phyloP scores from a whole-genome alignment of 2,329 filamentous ascomycete genomes.

The Cordyceps javanica region DNA sequence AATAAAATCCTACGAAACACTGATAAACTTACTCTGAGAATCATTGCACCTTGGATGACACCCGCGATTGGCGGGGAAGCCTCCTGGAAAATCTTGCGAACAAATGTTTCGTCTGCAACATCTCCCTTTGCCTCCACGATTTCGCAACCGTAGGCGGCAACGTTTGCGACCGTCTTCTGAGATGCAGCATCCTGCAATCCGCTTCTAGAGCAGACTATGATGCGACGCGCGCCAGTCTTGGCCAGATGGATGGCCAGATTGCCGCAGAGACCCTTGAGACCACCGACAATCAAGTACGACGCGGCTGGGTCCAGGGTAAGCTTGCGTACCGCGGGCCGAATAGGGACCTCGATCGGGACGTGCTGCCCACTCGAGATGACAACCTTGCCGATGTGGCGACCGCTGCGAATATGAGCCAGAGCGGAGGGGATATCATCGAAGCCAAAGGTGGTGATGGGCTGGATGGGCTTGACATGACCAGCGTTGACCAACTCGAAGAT shows the following conservation, averaged over 20 bases:
- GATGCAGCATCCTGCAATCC: slow-evolving; percentile 15
- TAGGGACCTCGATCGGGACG: not conserved
- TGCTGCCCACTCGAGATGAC: slow-evolving; percentile 9
- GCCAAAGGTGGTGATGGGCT: slow-evolving; percentile 19
- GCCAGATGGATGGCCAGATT: slow-evolving; percentile 22
- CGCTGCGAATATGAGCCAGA: slow-evolving; percentile 33
- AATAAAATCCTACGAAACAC: not conserved
- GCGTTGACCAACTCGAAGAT: slow-evolving; percentile 16
- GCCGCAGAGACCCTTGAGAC: slow-evolving; percentile 23
- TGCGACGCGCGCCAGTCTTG: slow-evolving; percentile 21
- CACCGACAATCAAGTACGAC: slow-evolving; percentile 24
- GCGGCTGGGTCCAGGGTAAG: not conserved
- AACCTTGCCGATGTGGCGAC: slow-evolving; percentile 35
- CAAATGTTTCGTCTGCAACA: slow-evolving; percentile 20
- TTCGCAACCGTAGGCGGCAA: slow-evolving; percentile 17
- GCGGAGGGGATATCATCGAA: slow-evolving; percentile 27
- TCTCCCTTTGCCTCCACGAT: slow-evolving; percentile 21
- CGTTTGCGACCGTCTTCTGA: slow-evolving; percentile 14
- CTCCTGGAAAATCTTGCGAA: slow-evolving; percentile 15
- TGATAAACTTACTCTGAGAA: slow-evolving; percentile 15
- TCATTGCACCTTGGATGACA: slow-evolving; percentile 33
- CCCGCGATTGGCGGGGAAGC: slow-evolving; percentile 25
- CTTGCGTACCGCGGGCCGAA: not conserved
- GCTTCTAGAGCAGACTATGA: slow-evolving; percentile 22
- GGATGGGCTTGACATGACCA: slow-evolving; percentile 18